Evolutionary conservation across 768 basidiomycete genomes (phyloP).

Genomic region (Amanita subjunquillea): DNA sequence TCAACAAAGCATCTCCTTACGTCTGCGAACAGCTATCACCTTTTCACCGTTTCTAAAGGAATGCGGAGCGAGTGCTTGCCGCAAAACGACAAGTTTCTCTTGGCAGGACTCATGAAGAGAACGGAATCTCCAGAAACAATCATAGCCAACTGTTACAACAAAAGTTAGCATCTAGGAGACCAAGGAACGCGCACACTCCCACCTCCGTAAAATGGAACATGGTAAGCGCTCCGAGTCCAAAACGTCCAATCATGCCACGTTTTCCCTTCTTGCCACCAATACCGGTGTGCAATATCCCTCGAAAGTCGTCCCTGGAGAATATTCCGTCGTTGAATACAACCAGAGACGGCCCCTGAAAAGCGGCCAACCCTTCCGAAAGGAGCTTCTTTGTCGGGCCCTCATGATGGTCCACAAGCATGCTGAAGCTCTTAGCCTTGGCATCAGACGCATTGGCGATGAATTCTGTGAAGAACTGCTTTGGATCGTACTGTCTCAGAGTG

Average conservation of each 20-base stretch:
- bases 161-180: not conserved
- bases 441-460: conserved; percentile 47
- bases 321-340: conserved; percentile 33
- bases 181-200: not conserved
- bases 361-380: conserved; percentile 23
- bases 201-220: conserved; percentile 47
- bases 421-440: conserved; percentile 33
- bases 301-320: conserved; percentile 33
- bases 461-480: conserved; percentile 33
- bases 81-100: conserved; percentile 25
- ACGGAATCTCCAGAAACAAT: conserved; percentile 21
- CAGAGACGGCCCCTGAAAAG: conserved; percentile 25
- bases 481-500: conserved; percentile 29
- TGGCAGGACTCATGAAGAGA: conserved; percentile 36
- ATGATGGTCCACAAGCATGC: conserved; percentile 27
- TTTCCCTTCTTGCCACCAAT: conserved; percentile 31
- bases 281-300: conserved; percentile 33
- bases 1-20: not conserved
- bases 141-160: conserved; percentile 17
- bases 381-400: conserved; percentile 8
- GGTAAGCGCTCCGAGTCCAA: conserved; percentile 40
- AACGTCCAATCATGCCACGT: conserved; percentile 35
- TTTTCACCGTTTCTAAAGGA: conserved; percentile 23
- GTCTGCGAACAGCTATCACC: conserved; percentile 13
- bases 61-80: conserved; percentile 20